Evolutionary conservation across 2,329 filamentous ascomycete genomes (phyloP), one percentile per base, ranked within the genome.

Genomic region (Fusarium annulatum): DNA sequence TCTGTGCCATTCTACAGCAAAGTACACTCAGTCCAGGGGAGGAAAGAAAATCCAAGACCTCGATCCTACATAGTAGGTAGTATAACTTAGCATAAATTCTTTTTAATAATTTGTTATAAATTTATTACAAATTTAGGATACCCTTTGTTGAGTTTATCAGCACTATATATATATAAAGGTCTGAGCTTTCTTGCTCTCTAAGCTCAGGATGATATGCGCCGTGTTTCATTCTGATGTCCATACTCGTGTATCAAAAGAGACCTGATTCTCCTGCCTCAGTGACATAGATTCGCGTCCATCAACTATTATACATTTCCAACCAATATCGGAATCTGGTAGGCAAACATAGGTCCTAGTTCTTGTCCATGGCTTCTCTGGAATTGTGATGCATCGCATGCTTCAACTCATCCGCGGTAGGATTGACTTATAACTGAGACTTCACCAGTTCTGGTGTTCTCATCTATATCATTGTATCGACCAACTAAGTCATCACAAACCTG

Each of bases 401-500:
- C 30, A 28, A n/a, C 19, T 53, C 28, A 41, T 33, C 28, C 9
- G 15, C 38, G 18, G 23, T 33, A 19, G 11, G 19, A 9, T 18
- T 41, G 34, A n/a, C 30, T 30, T 39, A 26, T 14, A 55, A 42
- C 18, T 28, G 28, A 48, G 43, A 33, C 26, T 43, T 39, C 16
- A 43, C 23, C 15, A 18, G 16, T 28, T 43, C 34, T 68, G 15
- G 21, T 19, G n/a, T 33, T 26, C n/a, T 43, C n/a, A 18, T 36
- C 19, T 43, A 18, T 48, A 42, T 28, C 28, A 45, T 23, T 48
- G 36, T 18, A 63, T 51, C 18, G n/a, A 39, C 43, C 42, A 23
- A 38, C 58, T 23, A 52, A 58, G 45, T 36, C 26, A 38, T 69
- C 58, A 64, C 51, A 69, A 62, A 61, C 56, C 49, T 58, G 53